phyloP scores from a whole-genome alignment of 1,139 yeast species.

The Yamadazyma songkhlaensis region DNA sequence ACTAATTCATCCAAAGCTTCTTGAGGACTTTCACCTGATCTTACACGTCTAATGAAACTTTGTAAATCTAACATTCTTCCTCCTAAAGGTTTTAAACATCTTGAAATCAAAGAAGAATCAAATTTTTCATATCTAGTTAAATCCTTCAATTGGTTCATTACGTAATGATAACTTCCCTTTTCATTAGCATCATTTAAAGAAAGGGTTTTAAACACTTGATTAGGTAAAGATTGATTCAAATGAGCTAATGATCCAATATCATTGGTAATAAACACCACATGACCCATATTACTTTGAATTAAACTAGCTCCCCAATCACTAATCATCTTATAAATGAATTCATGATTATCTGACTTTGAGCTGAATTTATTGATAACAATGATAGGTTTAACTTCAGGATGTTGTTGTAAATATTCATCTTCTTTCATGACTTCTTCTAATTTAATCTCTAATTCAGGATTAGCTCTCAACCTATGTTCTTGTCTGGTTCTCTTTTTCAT shows the following conservation, averaged over 20 bases:
- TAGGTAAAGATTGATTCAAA: conserved; percentile 72
- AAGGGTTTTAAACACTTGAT: conserved; percentile 77
- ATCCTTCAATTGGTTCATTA: conserved; percentile 53
- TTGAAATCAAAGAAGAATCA: conserved; percentile 27
- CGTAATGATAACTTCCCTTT: conserved; percentile 68
- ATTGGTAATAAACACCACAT: conserved; percentile 82
- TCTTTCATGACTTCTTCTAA: conserved; percentile 48
- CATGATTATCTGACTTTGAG: conserved; percentile 55
- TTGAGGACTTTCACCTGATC: conserved; percentile 78
- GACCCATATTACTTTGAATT: conserved; percentile 78
- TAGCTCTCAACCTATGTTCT: conserved; percentile 11
- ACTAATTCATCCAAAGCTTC: conserved; percentile 80
- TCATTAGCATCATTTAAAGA: conserved; percentile 79
- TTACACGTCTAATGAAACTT: conserved; percentile 81
- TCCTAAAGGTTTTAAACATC: conserved; percentile 72
- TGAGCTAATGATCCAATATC: conserved; percentile 76
- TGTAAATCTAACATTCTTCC: conserved; percentile 95
- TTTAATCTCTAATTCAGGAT: conserved; percentile 12
- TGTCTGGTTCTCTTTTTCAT: conserved; percentile 15
- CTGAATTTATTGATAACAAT: conserved; percentile 75
- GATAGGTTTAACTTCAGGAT: conserved; percentile 86
- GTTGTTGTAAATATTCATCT: conserved; percentile 79
- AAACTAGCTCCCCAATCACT: conserved; percentile 89
- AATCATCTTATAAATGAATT: conserved; percentile 68
- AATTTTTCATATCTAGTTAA: conserved; percentile 28